Base-by-base conservation (phyloP, 306 rosid species). In the Quercus cerris region DNA sequence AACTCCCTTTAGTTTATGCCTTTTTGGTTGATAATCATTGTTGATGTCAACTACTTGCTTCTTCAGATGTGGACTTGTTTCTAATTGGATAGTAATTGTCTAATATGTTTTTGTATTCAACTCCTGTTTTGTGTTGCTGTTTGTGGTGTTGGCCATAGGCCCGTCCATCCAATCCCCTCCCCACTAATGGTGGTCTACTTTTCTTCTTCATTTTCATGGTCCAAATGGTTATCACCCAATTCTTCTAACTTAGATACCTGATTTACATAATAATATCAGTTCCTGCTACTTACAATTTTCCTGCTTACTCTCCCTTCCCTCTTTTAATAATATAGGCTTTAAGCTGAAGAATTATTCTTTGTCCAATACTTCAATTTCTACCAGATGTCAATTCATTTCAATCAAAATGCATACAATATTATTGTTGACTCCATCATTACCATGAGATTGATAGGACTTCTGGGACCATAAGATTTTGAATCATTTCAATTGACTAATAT, bases 1-100 rank as follows among this genome's bases (percentile, higher is more conserved):
- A 89, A 81, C 56, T 77, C 30, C 66, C 67, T 84, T 74, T 15
- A 52, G 31, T 59, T 31, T 52, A 57, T 61, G 59, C 62, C 13
- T 71, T 58, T 49, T 9, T 23, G 51, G 59, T 70, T 71, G 15
- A 33, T 66, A 70, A 10, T 22, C 71, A 55, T 56, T 57, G 46
- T 67, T 55, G 66, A 64, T 57, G 52, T 67, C 55, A 72, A 64
- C 70, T 71, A 22, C 25, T 78, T 79, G 77, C 25, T 71, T 54
- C 59, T 25, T 59, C 78, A 83, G 33, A 25, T 75, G 27, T 6
- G 70, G 68, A 46, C 20, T 79, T 82, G n/a, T 77, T 30, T 23
- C 19, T 38, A 33, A 58, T 73, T 51, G 49, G 30, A 73, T 77
- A 38, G 31, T 70, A 38, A 19, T 5, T 2, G 67, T 57, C 55